These are phyloP conservation scores for Populus pruinosa DNA, from an alignment of 345 rosid genomes.

Conservation along the genomic window DNA sequence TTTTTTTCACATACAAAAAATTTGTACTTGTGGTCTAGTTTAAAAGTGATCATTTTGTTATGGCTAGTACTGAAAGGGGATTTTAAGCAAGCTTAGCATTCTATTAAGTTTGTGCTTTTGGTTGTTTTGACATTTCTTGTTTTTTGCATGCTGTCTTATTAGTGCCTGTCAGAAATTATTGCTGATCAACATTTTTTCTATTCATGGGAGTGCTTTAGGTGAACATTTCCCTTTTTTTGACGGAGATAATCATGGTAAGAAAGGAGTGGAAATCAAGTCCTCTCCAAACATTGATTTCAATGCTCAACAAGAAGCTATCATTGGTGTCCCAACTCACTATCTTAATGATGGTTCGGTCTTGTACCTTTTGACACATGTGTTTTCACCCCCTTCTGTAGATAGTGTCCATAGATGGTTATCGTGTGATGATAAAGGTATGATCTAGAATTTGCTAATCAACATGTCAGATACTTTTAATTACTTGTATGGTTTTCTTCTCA, in stretches of 20 bases:
- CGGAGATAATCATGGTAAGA: conserved; percentile 25
- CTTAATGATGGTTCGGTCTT: conserved; percentile 71
- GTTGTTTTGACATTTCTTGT: conserved; percentile 2
- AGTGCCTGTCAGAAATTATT: conserved; percentile 17
- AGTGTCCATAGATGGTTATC: conserved; percentile 56
- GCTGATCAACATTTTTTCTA: conserved; percentile 28
- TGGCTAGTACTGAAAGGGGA: background rate
- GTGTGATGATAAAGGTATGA: conserved; percentile 43
- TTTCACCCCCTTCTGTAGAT: conserved; percentile 70
- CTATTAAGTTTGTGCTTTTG: background rate
- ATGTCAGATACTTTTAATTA: background rate
- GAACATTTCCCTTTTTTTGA: conserved; percentile 44
- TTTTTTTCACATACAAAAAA: background rate
- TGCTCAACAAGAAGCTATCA: conserved; percentile 34
- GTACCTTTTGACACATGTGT: conserved; percentile 60
- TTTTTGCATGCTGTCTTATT: background rate
- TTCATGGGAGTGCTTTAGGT: conserved; percentile 35
- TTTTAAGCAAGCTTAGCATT: background rate
- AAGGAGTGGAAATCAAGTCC: conserved; percentile 23
- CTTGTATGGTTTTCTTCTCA: conserved; percentile 3
- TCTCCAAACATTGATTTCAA: conserved; percentile 11
- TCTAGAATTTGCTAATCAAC: conserved; percentile 14
- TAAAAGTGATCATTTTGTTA: background rate
- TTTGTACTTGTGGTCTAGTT: background rate
- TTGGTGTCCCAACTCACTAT: conserved; percentile 63